These are phyloP conservation scores for Coemansia guatemalensis DNA, from an alignment of 192 early-diverging fungal genomes.

Conservation along the genomic window DNA sequence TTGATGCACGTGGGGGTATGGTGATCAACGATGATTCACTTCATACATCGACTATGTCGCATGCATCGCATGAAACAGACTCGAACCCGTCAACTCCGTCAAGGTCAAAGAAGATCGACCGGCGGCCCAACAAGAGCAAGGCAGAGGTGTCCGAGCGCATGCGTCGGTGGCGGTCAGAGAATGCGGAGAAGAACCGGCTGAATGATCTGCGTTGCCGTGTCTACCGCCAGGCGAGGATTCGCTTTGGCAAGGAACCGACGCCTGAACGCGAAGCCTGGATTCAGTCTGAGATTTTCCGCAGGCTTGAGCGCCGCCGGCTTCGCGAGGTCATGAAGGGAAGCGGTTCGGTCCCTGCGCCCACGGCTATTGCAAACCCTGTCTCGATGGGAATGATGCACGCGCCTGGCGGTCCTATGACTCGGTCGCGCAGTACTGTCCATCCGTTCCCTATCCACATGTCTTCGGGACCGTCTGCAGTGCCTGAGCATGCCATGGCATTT, in stretches of 20 bases:
- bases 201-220: conserved; percentile 75
- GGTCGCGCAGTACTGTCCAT: conserved; percentile 46
- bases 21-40: conserved; percentile 40
- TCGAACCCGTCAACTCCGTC: conserved; percentile 48
- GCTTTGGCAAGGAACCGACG: conserved; percentile 62
- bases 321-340: conserved; percentile 53
- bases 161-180: conserved; percentile 54
- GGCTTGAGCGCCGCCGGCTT: conserved; percentile 46
- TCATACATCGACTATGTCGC: conserved; percentile 47
- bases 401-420: conserved; percentile 39
- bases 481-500: conserved; percentile 47
- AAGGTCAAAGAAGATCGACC: conserved; percentile 29
- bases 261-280: conserved; percentile 65
- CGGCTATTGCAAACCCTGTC: conserved; percentile 21
- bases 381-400: conserved; percentile 29
- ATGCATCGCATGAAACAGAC: conserved; percentile 46
- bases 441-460: conserved; percentile 45
- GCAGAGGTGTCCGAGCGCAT: conserved; percentile 56
- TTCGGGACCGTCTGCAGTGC: conserved; percentile 6
- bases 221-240: conserved; percentile 62
- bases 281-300: conserved; percentile 60
- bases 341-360: conserved; percentile 41
- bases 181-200: conserved; percentile 58
- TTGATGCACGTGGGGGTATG: conserved; percentile 27
- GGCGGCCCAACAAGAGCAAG: conserved; percentile 51